phyloP scores from a whole-genome alignment of 106 monocot species.

The Agapanthus africanus region DNA sequence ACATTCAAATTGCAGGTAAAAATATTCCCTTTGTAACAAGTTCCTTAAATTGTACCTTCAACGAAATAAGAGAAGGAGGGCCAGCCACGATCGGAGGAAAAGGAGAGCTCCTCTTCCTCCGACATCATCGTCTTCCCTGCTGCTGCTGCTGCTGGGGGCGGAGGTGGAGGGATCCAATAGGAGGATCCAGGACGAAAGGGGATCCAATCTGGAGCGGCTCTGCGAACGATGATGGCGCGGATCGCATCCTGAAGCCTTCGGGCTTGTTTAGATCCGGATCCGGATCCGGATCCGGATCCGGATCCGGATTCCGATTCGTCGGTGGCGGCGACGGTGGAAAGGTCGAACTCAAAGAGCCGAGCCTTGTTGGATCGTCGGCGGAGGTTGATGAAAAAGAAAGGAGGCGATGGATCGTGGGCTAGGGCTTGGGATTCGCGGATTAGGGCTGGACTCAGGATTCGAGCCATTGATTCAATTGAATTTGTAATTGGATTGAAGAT shows the following conservation, averaged over 20 bases:
- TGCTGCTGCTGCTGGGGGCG: too few relatives aligned
- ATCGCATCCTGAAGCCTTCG: slow-evolving; percentile 34
- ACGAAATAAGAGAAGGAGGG: slow-evolving; percentile 28
- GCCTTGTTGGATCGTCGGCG: slow-evolving; percentile 9
- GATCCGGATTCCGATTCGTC: slow-evolving; percentile 19
- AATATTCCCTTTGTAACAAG: too few relatives aligned
- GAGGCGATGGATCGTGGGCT: background rate
- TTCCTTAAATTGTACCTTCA: slow-evolving; percentile 19
- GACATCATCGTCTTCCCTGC: background rate
- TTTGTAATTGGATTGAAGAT: too few relatives aligned
- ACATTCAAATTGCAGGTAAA: too few relatives aligned
- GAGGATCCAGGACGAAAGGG: slow-evolving; percentile 33
- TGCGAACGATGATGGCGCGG: slow-evolving; percentile 21
- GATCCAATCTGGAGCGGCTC: slow-evolving; percentile 35
- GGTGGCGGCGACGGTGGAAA: too few relatives aligned
- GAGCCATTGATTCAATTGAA: slow-evolving; percentile 2
- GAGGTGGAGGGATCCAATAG: slow-evolving; percentile 33
- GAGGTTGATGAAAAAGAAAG: background rate
- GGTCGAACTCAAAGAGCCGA: slow-evolving; percentile 14
- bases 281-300: background rate
- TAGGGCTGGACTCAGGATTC: background rate
- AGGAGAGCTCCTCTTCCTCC: slow-evolving; percentile 16
- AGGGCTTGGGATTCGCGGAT: background rate
- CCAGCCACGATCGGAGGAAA: slow-evolving; percentile 21
- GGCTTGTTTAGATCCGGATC: slow-evolving; percentile 8